These are phyloP conservation scores for Colletotrichum caudatum DNA, from an alignment of 2,329 filamentous ascomycete species.

Conservation along the genomic window DNA sequence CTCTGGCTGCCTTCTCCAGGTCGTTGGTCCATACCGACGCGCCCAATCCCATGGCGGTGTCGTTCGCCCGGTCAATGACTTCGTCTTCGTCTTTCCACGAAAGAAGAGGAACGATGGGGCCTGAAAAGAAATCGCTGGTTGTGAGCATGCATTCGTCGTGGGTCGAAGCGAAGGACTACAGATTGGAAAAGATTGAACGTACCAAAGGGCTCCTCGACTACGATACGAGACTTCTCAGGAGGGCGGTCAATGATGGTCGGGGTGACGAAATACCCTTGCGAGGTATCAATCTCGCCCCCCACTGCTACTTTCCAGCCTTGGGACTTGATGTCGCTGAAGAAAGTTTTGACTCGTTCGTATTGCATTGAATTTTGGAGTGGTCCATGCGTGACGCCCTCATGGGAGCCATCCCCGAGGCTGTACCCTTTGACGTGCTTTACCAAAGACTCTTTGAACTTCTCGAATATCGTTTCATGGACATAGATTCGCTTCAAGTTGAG, in stretches of 20 bases:
- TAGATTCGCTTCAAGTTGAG: conserved; percentile 46
- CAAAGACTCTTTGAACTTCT: conserved; percentile 20
- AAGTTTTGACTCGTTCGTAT: conserved; percentile 49
- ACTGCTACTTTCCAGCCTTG: conserved; percentile 35
- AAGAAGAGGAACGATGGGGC: conserved; percentile 72
- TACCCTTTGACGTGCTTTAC: conserved; percentile 46
- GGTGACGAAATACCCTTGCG: conserved; percentile 26
- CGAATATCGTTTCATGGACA: conserved; percentile 30
- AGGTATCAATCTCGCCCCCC: conserved; percentile 19
- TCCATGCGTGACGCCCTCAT: conserved; percentile 52
- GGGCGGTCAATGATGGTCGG: conserved; percentile 27
- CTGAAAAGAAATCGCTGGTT: conserved; percentile 45
- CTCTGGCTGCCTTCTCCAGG: conserved; percentile 60
- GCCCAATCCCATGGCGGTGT: conserved; percentile 64
- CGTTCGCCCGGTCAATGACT: conserved; percentile 67
- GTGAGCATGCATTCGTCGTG: not conserved
- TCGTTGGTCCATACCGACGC: conserved; percentile 71
- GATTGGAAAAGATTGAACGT: not conserved
- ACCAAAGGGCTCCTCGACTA: conserved; percentile 27
- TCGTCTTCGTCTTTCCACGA: conserved; percentile 72
- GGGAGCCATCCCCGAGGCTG: conserved; percentile 59
- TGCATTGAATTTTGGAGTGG: conserved; percentile 76
- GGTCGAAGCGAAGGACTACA: too few relatives aligned
- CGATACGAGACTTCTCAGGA: conserved; percentile 26
- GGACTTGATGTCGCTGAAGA: conserved; percentile 32